Base-by-base conservation (phyloP, 129 eudicot genomes). In the Daucus carota region DNA sequence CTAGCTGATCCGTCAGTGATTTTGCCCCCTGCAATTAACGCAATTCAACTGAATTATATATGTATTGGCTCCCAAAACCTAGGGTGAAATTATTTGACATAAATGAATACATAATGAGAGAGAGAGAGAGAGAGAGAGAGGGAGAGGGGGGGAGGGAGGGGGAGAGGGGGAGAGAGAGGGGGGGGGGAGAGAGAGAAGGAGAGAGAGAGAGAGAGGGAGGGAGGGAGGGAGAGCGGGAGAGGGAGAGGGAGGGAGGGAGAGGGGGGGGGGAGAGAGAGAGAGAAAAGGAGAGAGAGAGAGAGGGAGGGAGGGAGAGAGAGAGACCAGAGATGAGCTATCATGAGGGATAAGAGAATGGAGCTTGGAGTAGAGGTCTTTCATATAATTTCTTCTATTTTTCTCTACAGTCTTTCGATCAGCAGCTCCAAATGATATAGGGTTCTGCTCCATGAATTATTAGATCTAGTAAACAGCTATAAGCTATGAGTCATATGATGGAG, bases 1-100 rank as follows among this genome's bases (percentile, higher is more conserved):
- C 90, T 77, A 93, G 80, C 72, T 88, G 98, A 82, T 90, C 96
- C 26, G 90, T 86, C 63, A 90, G 65, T 54, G 98, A 84, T 73
- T 70, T 29, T 10, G 24, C 73, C 73, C 88, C 91, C 98, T 90
- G 77, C 80, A 75, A 40, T 40, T 40, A 5, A 62, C 20, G 4
- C 38, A 62, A 62, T 16, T 62, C 14, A 62, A 62, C 17, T 28
- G 31, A 14, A n/a, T 8, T n/a, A 54, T 24, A 2, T 54, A 12
- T 54, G n/a, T n/a, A n/a, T n/a, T 54, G 29, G 10, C 63, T 54
- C 63, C 13, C 15, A 5, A 54, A 54, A 6, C 22, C 28, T 54
- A 54, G 63, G 50, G 29, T n/a, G 26, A 54, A 52, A 54, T 16
- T 29, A 31, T 0, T 63, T 63, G 20, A 54, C 6, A 24, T n/a